These are phyloP conservation scores for Xanthoparmelia taractica DNA, from an alignment of 495 filamentous ascomycete genomes.

Conservation along the genomic window DNA sequence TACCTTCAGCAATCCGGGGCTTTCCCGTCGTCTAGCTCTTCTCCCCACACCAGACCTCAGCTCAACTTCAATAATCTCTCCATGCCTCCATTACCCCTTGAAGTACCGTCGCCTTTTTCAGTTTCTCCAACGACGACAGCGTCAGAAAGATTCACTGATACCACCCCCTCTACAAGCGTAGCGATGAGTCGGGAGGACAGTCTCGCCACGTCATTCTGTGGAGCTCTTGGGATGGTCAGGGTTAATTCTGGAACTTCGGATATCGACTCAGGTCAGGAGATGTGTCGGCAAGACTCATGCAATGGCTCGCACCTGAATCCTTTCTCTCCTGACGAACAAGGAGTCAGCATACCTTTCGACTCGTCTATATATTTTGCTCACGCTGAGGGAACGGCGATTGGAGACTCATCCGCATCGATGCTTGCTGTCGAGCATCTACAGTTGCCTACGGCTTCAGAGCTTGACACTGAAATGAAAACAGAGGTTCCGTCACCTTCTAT, in stretches of 20 bases:
- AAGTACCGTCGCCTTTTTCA: background rate
- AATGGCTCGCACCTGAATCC: background rate
- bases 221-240: background rate
- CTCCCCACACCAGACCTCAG: too few relatives aligned
- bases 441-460: background rate
- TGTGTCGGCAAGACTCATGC: background rate
- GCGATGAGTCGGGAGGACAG: slow-evolving; percentile 1
- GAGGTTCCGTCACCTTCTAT: background rate
- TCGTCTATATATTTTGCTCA: background rate
- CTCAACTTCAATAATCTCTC: background rate
- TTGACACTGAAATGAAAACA: background rate
- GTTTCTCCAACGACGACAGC: background rate
- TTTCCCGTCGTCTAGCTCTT: background rate
- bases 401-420: background rate
- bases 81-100: background rate
- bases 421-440: background rate
- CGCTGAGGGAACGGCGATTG: background rate
- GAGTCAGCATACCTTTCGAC: background rate
- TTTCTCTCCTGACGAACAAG: background rate
- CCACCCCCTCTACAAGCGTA: background rate
- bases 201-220: background rate
- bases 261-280: background rate
- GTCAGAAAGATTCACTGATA: background rate
- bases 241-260: background rate
- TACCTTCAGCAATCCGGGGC: background rate